These are phyloP conservation scores for Biscogniauxia mediterranea DNA, from an alignment of 2,329 filamentous ascomycete species.

Conservation along the genomic window DNA sequence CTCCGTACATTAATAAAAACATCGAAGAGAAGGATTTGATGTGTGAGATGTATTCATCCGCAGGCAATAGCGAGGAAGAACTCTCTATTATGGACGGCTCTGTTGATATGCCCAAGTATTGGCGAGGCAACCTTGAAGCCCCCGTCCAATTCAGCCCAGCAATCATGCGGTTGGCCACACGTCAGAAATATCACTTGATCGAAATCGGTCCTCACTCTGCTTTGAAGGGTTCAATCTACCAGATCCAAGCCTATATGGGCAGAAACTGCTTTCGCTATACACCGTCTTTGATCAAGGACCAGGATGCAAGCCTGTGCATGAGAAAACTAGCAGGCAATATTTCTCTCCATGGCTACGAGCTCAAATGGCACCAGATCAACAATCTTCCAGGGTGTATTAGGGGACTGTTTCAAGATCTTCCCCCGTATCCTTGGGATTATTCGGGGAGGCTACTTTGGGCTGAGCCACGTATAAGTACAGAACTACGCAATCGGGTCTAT, in stretches of 20 bases:
- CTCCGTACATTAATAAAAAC: background rate
- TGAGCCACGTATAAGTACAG: conserved; percentile 13
- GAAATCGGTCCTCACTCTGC: conserved; percentile 27
- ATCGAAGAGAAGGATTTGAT: background rate
- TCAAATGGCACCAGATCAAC: conserved; percentile 12
- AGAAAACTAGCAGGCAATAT: conserved; percentile 10
- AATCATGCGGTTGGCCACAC: background rate
- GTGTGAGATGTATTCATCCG: conserved; percentile 16
- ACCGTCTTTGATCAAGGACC: conserved; percentile 1
- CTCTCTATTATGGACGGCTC: background rate
- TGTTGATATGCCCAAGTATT: conserved; percentile 7
- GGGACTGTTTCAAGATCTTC: conserved; percentile 15
- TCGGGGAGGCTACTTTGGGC: conserved; percentile 3
- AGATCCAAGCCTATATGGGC: conserved; percentile 21
- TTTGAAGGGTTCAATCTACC: conserved; percentile 34
- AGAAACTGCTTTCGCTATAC: background rate
- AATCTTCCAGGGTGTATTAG: background rate
- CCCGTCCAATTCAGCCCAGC: conserved; percentile 11
- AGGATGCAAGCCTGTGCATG: conserved; percentile 3
- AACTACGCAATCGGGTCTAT: conserved; percentile 9
- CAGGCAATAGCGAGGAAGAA: background rate
- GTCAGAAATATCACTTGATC: conserved; percentile 5
- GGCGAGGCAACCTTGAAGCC: conserved; percentile 14
- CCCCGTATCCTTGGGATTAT: conserved; percentile 40
- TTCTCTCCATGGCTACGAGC: background rate